These are phyloP conservation scores for Oleoguttula mirabilis DNA, from an alignment of 495 filamentous ascomycete genomes.

Conservation along the genomic window DNA sequence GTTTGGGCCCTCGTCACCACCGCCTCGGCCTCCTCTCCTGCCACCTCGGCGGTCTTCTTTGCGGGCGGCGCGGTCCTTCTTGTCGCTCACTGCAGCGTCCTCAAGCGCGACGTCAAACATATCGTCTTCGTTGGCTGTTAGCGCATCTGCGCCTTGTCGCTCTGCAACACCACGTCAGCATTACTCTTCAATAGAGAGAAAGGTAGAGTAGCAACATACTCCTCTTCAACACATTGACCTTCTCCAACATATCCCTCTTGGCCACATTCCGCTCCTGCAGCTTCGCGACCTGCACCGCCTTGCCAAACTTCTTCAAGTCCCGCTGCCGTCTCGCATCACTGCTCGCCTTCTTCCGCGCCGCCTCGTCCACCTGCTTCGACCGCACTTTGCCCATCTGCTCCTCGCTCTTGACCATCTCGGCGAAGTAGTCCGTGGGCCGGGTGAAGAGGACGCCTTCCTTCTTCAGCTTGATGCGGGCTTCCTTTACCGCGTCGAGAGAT, in stretches of 20 bases:
- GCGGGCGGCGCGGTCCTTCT: conserved; percentile 35
- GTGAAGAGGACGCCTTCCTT: conserved; percentile 76
- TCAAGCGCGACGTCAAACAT: conserved; percentile 93
- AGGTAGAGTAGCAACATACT: conserved; percentile 45
- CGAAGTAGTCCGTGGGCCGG: conserved; percentile 87
- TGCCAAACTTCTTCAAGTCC: conserved; percentile 97
- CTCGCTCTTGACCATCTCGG: conserved; percentile 96
- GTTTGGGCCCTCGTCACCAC: conserved; percentile 24
- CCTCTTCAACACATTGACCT: conserved; percentile 84
- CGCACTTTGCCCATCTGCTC: conserved; percentile 97
- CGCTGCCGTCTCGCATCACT: conserved; percentile 82
- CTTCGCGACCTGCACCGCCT: conserved; percentile 95
- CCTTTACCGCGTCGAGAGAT: conserved; percentile 62
- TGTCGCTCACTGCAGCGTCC: conserved; percentile 44
- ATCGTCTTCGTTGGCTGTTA: conserved; percentile 61
- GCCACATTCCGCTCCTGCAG: conserved; percentile 82
- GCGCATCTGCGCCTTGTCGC: conserved; percentile 56
- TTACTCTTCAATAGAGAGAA: not conserved
- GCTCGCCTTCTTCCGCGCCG: conserved; percentile 80
- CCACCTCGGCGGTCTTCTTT: conserved; percentile 21
- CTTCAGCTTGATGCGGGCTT: conserved; percentile 59
- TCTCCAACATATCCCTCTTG: conserved; percentile 83
- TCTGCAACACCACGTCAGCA: conserved; percentile 44
- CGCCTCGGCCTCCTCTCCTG: conserved; percentile 6
- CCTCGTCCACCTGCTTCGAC: conserved; percentile 83